Evolutionary conservation across 148 eudicot genomes (phyloP), one percentile per base, ranked within the genome.

Genomic region (Rhododendron henanense): DNA sequence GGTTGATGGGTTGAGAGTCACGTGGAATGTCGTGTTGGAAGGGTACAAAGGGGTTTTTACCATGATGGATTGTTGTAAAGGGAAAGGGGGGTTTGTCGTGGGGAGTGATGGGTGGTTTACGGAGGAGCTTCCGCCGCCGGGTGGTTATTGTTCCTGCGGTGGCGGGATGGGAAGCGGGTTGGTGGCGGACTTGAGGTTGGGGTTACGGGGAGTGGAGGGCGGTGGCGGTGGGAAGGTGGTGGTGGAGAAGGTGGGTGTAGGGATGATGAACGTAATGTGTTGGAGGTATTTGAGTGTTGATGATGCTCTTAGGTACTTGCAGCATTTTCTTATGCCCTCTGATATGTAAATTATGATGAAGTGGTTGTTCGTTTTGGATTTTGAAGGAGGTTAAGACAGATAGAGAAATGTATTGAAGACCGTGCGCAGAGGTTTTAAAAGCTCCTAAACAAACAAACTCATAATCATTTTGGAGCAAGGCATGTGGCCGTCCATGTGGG

Each of bases 21-120:
- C 94, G 76, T 93, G 97, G 95, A 88, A 89, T 21, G 90, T 95
- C 78, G 91, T 91, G 53, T 83, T 88, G 84, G 79, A 82, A 51
- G 95, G 91, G 81, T 95, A 87, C 89, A 87, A 88, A 73, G 90
- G 91, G 78, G 93, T 92, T 84, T 94, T 93, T 25, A 90, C 83
- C 0, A 82, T 92, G 93, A 92, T 93, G 90, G 95, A 95, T 63
- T 88, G 75, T 69, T 88, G 75, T 28, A 74, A 65, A 28, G 92
- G 92, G 85, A 92, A 89, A 48, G 93, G 94, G 21, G 87, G 88
- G 45, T 88, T 91, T 33, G 89, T 89, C 5, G 50, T 87, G 75
- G 92, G 91, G 25, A 83, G 87, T 3, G 94, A 94, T 85, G 91
- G 96, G 92, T 93, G 96, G 94, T 93, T 94, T 65, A 93, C 96